Evolutionary conservation across 2,329 filamentous ascomycete genomes (phyloP).

Genomic region (Rachicladosporium sp.): DNA sequence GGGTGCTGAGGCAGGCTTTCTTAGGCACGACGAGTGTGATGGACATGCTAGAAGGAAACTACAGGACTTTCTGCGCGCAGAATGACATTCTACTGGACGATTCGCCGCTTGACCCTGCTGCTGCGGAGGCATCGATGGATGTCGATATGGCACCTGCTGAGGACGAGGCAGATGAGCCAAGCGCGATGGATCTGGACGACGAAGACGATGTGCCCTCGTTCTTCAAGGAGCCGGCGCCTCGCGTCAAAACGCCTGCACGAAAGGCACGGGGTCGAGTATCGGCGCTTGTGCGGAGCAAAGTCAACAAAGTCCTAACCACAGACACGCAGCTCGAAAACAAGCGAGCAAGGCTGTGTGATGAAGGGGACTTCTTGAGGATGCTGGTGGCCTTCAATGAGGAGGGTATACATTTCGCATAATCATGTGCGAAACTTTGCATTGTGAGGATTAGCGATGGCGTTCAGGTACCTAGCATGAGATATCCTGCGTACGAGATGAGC

Average conservation of each 20-base stretch:
- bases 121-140: conserved; percentile 32
- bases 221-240: conserved; percentile 54
- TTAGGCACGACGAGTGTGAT: conserved; percentile 70
- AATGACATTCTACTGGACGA: conserved; percentile 72
- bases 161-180: conserved; percentile 27
- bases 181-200: conserved; percentile 42
- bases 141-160: conserved; percentile 29
- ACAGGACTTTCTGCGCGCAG: conserved; percentile 78
- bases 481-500: too few relatives aligned
- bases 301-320: conserved; percentile 70
- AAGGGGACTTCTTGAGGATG: conserved; percentile 79
- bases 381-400: conserved; percentile 79
- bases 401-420: conserved; percentile 63
- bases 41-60: conserved; percentile 75
- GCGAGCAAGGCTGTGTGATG: conserved; percentile 74
- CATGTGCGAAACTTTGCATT: too few relatives aligned
- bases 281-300: conserved; percentile 74
- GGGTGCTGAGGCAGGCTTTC: conserved; percentile 72
- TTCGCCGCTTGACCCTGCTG: conserved; percentile 28
- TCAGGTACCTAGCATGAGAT: too few relatives aligned
- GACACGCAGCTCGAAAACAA: conserved; percentile 71
- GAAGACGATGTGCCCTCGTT: conserved; percentile 70
- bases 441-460: too few relatives aligned
- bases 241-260: conserved; percentile 40
- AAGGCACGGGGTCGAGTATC: conserved; percentile 70